A percentile compares a stretch with the other conserved stretches of the same genome.
These are phyloP conservation scores for Zygosaccharomyces lentus DNA, from an alignment of 805 yeast genomes.

Conservation along the genomic window DNA sequence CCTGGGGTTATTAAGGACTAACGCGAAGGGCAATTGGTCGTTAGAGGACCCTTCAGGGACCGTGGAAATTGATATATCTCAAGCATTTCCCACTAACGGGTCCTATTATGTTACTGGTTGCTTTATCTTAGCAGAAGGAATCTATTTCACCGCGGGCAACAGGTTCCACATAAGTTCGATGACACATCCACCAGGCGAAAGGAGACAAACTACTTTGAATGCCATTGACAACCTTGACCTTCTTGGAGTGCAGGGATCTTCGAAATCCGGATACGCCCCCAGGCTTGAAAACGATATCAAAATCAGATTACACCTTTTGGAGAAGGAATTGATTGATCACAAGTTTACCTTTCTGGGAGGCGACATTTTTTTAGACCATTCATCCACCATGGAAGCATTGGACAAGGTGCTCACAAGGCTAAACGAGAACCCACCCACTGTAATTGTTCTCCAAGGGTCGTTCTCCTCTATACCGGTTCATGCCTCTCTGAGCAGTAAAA, in stretches of 20 bases:
- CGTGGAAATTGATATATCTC: constrained; percentile 61
- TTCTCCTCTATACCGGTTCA: constrained; percentile 65
- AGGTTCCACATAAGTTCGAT: constrained; percentile 71
- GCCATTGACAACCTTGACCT: constrained; percentile 79
- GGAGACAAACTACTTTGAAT: constrained; percentile 59
- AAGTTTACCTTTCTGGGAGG: constrained; percentile 70
- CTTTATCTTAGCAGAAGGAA: constrained; percentile 79
- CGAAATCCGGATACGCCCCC: constrained; percentile 37
- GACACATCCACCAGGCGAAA: constrained; percentile 86
- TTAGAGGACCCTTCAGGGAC: constrained; percentile 78
- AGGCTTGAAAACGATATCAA: constrained; percentile 61
- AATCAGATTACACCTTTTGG: constrained; percentile 51
- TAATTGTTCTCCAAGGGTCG: constrained; percentile 78
- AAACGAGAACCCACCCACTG: constrained; percentile 56
- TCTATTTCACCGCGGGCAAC: constrained; percentile 61
- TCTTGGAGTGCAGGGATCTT: constrained; percentile 41
- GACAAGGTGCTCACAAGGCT: constrained; percentile 55
- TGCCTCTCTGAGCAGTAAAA: constrained; percentile 49
- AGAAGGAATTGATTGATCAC: constrained; percentile 52
- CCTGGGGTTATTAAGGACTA: constrained; percentile 68
- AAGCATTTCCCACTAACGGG: constrained; percentile 58
- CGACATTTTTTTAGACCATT: constrained; percentile 62
- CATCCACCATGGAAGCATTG: constrained; percentile 56
- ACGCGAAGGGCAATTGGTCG: constrained; percentile 62
- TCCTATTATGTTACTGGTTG: constrained; percentile 71